phyloP scores from a whole-genome alignment of 139 green algal genomes.

The Coccomyxa sp. region DNA sequence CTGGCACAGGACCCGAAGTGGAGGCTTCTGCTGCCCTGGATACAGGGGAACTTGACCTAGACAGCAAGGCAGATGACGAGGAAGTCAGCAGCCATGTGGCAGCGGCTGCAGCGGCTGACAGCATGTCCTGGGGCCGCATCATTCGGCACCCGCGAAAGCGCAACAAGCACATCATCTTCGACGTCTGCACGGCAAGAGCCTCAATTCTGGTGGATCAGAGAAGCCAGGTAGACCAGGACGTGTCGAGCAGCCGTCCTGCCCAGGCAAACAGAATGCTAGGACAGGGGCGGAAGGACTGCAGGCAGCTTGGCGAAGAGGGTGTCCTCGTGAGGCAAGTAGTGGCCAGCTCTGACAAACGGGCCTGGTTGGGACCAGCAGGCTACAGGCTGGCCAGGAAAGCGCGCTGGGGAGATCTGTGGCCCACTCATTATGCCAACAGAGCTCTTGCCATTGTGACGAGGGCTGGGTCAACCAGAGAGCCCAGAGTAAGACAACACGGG shows the following conservation, averaged over 20 bases:
- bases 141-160: slow-evolving; percentile 46
- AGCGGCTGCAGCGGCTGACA: slow-evolving; percentile 1
- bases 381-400: slow-evolving; percentile 49
- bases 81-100: no score
- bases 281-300: not conserved
- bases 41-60: no score
- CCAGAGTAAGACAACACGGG: no score
- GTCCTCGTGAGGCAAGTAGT: slow-evolving; percentile 51
- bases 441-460: slow-evolving; percentile 1
- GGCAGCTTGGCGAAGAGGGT: slow-evolving; percentile 3
- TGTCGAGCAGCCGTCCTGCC: not conserved
- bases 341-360: slow-evolving; percentile 15
- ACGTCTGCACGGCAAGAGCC: slow-evolving; percentile 50
- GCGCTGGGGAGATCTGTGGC: slow-evolving; percentile 74
- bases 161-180: slow-evolving; percentile 61
- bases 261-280: not conserved
- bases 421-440: slow-evolving; percentile 35
- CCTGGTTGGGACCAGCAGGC: slow-evolving; percentile 38
- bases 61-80: no score
- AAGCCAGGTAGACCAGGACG: not conserved
- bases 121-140: slow-evolving; percentile 18
- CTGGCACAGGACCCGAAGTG: no score
- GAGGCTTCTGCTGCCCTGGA: no score
- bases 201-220: not conserved
- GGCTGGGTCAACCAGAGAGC: not conserved